Percentiles rank a stretch among this genome's conserved stretches.
Conservation (phyloP, 2,329 filamentous ascomycete genomes). For the Phialocephala subalpina region DNA sequence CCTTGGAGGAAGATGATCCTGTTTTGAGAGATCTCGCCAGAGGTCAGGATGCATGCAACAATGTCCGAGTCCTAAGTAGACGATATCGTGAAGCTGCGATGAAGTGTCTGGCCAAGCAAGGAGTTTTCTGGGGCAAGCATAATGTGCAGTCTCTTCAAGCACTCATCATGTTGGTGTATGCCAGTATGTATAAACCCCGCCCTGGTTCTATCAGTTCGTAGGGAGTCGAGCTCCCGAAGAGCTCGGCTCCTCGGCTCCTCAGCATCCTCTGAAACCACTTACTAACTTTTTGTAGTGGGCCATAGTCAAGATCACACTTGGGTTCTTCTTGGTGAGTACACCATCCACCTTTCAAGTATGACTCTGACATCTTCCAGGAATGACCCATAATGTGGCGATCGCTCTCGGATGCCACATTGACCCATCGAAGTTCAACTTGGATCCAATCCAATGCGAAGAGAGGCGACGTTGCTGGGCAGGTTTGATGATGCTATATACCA, state of each 20-base stretch:
- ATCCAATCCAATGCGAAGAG: constrained; percentile 29
- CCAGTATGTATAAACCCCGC: too few relatives aligned
- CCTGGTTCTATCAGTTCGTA: too few relatives aligned
- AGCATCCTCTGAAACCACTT: too few relatives aligned
- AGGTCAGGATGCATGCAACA: constrained; percentile 17
- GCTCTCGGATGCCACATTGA: constrained; percentile 28
- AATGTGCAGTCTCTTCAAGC: constrained; percentile 28
- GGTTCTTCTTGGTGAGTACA: constrained; percentile 24
- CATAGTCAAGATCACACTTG: constrained; percentile 28
- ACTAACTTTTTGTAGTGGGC: too few relatives aligned
- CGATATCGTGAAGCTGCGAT: constrained; percentile 29
- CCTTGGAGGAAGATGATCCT: constrained; percentile 24
- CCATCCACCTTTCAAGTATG: background rate
- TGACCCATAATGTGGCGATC: constrained; percentile 28
- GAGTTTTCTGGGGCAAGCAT: constrained; percentile 28
- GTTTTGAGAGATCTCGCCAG: constrained; percentile 24
- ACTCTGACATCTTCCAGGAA: constrained; percentile 15
- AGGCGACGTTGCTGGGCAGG: constrained; percentile 27
- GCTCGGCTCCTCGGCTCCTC: too few relatives aligned
- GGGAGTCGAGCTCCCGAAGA: too few relatives aligned
- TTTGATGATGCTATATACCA: constrained; percentile 30
- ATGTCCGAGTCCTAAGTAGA: constrained; percentile 20
- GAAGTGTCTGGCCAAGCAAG: constrained; percentile 27
- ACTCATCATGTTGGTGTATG: constrained; percentile 27
- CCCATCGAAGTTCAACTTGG: constrained; percentile 19